Percentiles rank a stretch among this genome's conserved stretches.
Evolutionary conservation across 257 asterid species (phyloP).

Genomic region (Lavandula angustifolia): DNA sequence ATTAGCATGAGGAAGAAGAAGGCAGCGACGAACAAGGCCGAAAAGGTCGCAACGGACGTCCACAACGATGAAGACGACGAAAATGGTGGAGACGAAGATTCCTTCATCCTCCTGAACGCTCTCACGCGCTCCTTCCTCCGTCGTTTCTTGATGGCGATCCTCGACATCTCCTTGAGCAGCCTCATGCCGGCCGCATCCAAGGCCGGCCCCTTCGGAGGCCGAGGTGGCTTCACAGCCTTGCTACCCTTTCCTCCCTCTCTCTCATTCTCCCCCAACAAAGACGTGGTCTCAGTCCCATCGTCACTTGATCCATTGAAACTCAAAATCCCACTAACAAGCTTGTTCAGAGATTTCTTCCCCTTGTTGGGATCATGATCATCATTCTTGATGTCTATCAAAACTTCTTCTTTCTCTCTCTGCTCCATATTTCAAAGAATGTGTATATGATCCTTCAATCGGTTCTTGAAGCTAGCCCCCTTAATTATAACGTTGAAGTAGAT

Average conservation of each 20-base stretch:
- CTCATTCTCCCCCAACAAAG: constrained; percentile 33
- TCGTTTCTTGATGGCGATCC: constrained; percentile 48
- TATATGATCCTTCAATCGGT: constrained; percentile 18
- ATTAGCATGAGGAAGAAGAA: constrained; percentile 55
- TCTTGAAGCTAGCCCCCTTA: neutral
- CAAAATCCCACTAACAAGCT: constrained; percentile 38
- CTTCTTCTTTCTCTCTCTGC: constrained; percentile 33
- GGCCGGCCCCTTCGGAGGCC: constrained; percentile 67
- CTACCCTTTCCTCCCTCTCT: constrained; percentile 32
- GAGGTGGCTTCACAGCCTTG: constrained; percentile 56
- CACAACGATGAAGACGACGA: constrained; percentile 31
- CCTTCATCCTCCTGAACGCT: constrained; percentile 49
- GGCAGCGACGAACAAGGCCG: constrained; percentile 50
- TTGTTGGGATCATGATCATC: constrained; percentile 23
- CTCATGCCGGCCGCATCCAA: constrained; percentile 61
- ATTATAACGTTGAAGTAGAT: neutral
- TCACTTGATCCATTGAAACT: constrained; percentile 27
- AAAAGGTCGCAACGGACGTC: constrained; percentile 39
- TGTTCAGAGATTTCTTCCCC: constrained; percentile 36
- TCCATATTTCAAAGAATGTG: constrained; percentile 42
- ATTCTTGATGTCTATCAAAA: constrained; percentile 43
- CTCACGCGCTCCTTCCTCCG: constrained; percentile 50
- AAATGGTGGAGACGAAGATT: constrained; percentile 34
- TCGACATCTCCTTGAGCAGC: constrained; percentile 49
- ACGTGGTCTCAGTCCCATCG: constrained; percentile 24